These are phyloP conservation scores for Corymbia citriodora DNA, from an alignment of 441 rosid species.

Conservation along the genomic window DNA sequence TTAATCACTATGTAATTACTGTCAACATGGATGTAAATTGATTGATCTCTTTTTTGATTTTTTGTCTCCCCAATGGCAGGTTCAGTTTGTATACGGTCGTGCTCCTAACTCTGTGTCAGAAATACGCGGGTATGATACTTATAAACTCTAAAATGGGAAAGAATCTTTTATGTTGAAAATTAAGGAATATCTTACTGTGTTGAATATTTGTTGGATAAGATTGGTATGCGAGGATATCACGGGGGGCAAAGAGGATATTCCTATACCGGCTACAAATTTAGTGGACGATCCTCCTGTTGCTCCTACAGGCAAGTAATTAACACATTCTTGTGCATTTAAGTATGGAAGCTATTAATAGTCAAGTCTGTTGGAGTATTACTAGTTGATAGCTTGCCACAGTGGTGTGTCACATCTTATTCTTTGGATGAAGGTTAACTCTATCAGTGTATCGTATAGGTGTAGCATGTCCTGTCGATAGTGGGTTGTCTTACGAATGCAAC, in stretches of 20 bases:
- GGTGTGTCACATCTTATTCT: neutral
- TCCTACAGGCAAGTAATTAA: slow-evolving; percentile 41
- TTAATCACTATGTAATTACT: neutral
- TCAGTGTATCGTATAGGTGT: neutral
- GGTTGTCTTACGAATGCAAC: neutral
- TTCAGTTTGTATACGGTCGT: slow-evolving; percentile 16
- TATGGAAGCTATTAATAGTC: neutral
- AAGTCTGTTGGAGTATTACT: neutral
- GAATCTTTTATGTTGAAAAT: neutral
- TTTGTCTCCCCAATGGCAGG: slow-evolving; percentile 18
- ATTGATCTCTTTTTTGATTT: neutral
- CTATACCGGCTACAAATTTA: slow-evolving; percentile 39
- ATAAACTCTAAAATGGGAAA: neutral
- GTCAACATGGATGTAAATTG: neutral
- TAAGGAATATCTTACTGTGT: neutral
- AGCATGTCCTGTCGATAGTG: neutral
- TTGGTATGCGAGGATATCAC: slow-evolving; percentile 46
- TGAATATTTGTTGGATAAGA: slow-evolving; percentile 20
- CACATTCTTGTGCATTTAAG: neutral
- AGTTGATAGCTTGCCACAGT: neutral
- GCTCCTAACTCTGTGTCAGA: slow-evolving; percentile 13
- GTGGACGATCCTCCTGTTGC: slow-evolving; percentile 31
- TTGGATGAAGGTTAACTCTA: neutral
- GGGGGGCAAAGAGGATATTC: slow-evolving; percentile 32
- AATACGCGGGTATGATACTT: slow-evolving; percentile 40